phyloP scores from a whole-genome alignment of 2,329 filamentous ascomycete species.

The Colletotrichum acutatum region DNA sequence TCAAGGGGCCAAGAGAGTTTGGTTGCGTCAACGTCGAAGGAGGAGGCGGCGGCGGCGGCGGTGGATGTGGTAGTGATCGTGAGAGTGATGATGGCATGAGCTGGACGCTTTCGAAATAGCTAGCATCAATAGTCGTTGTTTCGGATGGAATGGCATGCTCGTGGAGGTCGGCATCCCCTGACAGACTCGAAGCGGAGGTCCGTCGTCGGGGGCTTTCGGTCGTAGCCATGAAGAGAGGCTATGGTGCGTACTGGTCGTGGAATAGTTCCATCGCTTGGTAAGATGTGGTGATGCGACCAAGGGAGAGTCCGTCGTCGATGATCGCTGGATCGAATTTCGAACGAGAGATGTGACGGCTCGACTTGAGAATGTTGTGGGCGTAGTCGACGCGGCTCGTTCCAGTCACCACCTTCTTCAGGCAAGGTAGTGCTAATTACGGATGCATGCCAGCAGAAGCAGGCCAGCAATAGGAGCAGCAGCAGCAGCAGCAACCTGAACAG shows the following conservation, averaged over 20 bases:
- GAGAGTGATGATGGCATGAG: background rate
- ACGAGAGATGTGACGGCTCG: background rate
- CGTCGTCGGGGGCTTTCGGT: background rate
- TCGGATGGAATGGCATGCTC: conserved; percentile 12
- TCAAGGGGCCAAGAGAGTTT: conserved; percentile 1
- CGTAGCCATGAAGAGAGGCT: conserved; percentile 23
- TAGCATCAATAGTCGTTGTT: conserved; percentile 3
- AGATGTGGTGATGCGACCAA: background rate
- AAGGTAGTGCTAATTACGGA: conserved; percentile 4
- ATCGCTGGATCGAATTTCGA: background rate
- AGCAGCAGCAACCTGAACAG: background rate
- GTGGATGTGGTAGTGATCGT: background rate
- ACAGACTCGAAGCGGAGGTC: conserved; percentile 1
- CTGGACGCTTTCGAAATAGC: background rate
- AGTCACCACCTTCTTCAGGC: background rate
- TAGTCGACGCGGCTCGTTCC: conserved; percentile 11
- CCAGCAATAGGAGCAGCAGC: background rate
- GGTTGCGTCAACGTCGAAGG: background rate
- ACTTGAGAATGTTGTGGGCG: background rate
- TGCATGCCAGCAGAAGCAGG: background rate
- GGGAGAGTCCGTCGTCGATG: background rate
- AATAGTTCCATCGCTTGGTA: conserved; percentile 25
- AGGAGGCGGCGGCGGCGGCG: background rate
- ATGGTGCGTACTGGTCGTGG: conserved; percentile 27
- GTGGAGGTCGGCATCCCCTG: background rate